Conservation (phyloP, 805 yeast species). For the Yarrowia sp. region DNA sequence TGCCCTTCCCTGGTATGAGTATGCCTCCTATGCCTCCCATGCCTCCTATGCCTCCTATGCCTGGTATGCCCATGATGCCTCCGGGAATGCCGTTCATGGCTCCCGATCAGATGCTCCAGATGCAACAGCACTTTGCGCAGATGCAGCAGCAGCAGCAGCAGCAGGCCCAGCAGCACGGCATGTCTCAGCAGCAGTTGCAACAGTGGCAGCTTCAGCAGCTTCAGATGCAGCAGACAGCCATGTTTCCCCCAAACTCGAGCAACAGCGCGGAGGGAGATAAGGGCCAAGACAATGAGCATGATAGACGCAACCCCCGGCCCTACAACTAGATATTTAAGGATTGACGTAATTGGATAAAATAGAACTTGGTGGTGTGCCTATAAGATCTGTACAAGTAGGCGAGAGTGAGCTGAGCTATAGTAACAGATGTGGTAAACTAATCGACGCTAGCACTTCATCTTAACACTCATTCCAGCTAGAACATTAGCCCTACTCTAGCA, state of each 20-base stretch:
- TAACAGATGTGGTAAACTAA: too few species aligned
- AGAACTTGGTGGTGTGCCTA: neutral
- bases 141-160: conserved; percentile 41
- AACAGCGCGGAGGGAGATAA: conserved; percentile 41
- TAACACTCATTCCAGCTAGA: too few species aligned
- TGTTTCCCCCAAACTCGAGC: neutral
- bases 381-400: too few species aligned
- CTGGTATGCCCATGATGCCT: conserved; percentile 39
- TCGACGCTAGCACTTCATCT: too few species aligned
- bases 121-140: conserved; percentile 41
- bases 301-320: conserved; percentile 30
- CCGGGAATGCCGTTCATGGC: conserved; percentile 25
- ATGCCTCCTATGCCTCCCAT: conserved; percentile 10
- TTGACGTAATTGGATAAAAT: neutral
- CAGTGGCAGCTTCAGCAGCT: conserved; percentile 40
- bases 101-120: conserved; percentile 43
- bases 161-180: conserved; percentile 10
- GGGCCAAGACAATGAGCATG: neutral
- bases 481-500: too few species aligned
- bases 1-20: conserved; percentile 10
- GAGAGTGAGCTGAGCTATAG: too few species aligned
- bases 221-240: conserved; percentile 10
- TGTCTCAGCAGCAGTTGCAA: conserved; percentile 41
- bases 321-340: neutral
- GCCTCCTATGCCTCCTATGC: conserved; percentile 40